These are phyloP conservation scores for Multifurca ochricompacta DNA, from an alignment of 768 basidiomycete genomes.

Conservation along the genomic window DNA sequence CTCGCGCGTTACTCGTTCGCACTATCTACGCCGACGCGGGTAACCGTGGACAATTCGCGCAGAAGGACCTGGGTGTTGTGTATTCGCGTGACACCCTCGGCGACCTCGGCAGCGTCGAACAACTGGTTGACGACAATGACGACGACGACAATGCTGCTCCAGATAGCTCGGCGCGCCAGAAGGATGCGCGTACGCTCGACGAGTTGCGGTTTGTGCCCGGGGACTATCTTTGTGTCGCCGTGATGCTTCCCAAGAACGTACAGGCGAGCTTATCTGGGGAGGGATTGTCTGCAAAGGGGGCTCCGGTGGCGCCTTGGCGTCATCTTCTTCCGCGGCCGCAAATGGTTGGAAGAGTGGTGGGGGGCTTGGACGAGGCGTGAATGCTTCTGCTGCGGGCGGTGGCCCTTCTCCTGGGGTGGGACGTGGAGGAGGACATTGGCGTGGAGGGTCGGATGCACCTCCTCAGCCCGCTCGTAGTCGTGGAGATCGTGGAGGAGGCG, in stretches of 20 bases:
- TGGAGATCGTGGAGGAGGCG: conserved; percentile 40
- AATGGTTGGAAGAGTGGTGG: conserved; percentile 31
- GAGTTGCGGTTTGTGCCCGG: conserved; percentile 76
- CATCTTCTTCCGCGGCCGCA: conserved; percentile 27
- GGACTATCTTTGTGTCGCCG: conserved; percentile 69
- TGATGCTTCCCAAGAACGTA: conserved; percentile 62
- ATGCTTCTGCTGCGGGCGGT: conserved; percentile 33
- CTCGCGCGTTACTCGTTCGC: conserved; percentile 76
- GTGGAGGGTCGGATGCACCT: conserved; percentile 54
- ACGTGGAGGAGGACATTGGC: conserved; percentile 63
- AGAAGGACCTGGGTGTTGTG: conserved; percentile 75
- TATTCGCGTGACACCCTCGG: conserved; percentile 81
- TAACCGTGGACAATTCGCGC: conserved; percentile 60
- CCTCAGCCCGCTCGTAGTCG: conserved; percentile 30
- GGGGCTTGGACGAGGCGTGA: conserved; percentile 37
- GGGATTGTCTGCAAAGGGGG: conserved; percentile 41
- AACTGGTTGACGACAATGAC: no score
- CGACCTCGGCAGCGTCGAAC: conserved; percentile 59
- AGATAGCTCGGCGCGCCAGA: conserved; percentile 15
- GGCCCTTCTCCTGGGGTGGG: conserved; percentile 32
- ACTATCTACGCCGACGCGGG: conserved; percentile 70
- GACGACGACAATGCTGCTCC: conserved; percentile 1
- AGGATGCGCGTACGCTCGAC: conserved; percentile 66
- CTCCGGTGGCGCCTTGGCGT: conserved; percentile 35
- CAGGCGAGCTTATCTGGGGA: conserved; percentile 36